Percentiles rank a stretch among this genome's conserved stretches.
phyloP scores from a whole-genome alignment of 768 basidiomycete species.

The Tephrocybe sp. region DNA sequence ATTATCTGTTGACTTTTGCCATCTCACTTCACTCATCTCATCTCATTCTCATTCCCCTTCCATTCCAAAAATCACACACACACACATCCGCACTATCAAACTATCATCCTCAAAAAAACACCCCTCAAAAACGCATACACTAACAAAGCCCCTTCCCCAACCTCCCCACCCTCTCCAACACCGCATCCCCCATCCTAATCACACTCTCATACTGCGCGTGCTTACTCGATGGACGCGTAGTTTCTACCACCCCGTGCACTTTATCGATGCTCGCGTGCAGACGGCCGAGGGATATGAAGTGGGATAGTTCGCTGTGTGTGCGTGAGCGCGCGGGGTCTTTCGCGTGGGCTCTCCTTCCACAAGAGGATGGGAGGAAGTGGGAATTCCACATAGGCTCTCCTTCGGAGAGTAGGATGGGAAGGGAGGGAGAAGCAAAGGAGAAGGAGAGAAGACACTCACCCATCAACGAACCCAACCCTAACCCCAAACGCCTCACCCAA shows the following conservation, averaged over 20 bases:
- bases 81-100: no score
- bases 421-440: neutral
- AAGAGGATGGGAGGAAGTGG: no score
- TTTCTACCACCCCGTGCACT: conserved; percentile 92
- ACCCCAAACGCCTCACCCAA: conserved; percentile 89
- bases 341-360: no score
- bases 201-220: conserved; percentile 89
- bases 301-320: conserved; percentile 71
- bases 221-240: conserved; percentile 67
- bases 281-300: conserved; percentile 86
- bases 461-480: conserved; percentile 82
- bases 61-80: no score
- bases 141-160: conserved; percentile 84
- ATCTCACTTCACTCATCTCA: no score
- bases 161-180: conserved; percentile 84
- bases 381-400: neutral
- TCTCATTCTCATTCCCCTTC: no score
- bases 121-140: no score
- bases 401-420: neutral
- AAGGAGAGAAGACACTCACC: conserved; percentile 40
- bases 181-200: conserved; percentile 87
- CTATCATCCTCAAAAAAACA: no score
- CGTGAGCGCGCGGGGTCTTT: no score
- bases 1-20: no score
- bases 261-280: conserved; percentile 90